Evolutionary conservation across 139 green algal species (phyloP), one percentile per base, ranked within the genome.

Genomic region (Edaphochlamys debaryana): DNA sequence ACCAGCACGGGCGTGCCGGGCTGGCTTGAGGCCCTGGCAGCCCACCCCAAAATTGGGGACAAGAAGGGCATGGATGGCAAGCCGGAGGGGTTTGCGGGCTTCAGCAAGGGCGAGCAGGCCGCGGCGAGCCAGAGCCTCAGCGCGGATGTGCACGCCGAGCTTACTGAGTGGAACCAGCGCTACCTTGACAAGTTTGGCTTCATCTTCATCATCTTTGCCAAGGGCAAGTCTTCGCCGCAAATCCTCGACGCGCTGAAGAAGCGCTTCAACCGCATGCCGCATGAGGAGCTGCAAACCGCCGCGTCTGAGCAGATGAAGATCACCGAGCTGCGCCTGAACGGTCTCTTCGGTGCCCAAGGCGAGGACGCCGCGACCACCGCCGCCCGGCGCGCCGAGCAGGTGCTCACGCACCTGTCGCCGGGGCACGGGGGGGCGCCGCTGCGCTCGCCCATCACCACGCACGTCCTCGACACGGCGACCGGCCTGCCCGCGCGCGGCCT

Each of bases 301-400:
- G 96, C 96, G 0, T 52, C 63, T 25, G 95, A 99, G 91, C 96
- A 99, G 86, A 95, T 97, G 93, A 96, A 98, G 83, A 99, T 99
- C 69, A 99, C 97, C 11, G 94, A 98, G 93, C 87, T 98, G 45
- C 88, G 96, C 2, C 85, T 99, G n/a, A 40, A 72, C 1, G 92
- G 89, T 68, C 69, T 97, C 30, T 67, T 95, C 32, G 52, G 56
- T 30, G 20, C 64, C 64, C n/a, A n/a, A n/a, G 36, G 45, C 22
- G n/a, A 6, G 22, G 76, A 73, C 64, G 32, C 79, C 0, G 67
- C 63, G 4, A 45, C 70, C 58, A 34, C 66, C 42, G 3, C 69
- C 9, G 13, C 56, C 9, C 87, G 38, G 67, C 82, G 72, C 38
- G 89, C 66, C 38, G 90, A 89, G 85, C 87, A 93, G 85, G 82